Conservation (phyloP, 2,329 filamentous ascomycete genomes). For the Neonectria sp. region DNA sequence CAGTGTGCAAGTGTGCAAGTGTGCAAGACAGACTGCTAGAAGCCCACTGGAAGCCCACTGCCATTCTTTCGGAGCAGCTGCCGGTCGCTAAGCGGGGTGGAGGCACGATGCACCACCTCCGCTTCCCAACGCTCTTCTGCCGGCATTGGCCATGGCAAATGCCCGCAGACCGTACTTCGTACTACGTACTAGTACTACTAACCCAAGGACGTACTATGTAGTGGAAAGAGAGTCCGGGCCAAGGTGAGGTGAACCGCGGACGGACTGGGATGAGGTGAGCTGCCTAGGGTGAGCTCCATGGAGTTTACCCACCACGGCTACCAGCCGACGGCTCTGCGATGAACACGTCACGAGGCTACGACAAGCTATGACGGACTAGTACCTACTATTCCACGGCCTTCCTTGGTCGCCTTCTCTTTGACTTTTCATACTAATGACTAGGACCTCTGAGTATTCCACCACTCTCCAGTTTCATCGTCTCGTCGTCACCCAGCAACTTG, state of each 20-base stretch:
- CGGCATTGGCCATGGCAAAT: neutral
- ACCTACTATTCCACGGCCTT: constrained; percentile 10
- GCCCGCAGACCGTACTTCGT: neutral
- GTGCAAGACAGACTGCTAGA: constrained; percentile 10
- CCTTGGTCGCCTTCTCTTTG: constrained; percentile 15
- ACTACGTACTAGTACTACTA: neutral
- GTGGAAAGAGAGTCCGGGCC: constrained; percentile 5
- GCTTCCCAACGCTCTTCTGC: constrained; percentile 12
- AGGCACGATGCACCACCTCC: neutral
- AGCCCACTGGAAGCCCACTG: constrained; percentile 33
- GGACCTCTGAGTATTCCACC: constrained; percentile 3
- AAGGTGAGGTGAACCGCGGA: constrained; percentile 4
- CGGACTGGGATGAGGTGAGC: constrained; percentile 24
- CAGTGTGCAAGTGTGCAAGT: constrained; percentile 4
- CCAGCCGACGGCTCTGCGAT: constrained; percentile 31
- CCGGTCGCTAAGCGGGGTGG: too few relatives aligned
- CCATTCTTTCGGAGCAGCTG: constrained; percentile 1
- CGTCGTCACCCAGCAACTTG: constrained; percentile 9
- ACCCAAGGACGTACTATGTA: neutral
- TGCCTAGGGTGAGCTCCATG: constrained; percentile 15
- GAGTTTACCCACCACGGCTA: constrained; percentile 21
- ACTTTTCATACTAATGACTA: constrained; percentile 20
- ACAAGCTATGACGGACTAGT: neutral
- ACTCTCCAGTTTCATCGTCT: constrained; percentile 8
- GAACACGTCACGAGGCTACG: constrained; percentile 43